Evolutionary conservation across 495 filamentous ascomycete genomes (phyloP).

Genomic region (Podospora conica): DNA sequence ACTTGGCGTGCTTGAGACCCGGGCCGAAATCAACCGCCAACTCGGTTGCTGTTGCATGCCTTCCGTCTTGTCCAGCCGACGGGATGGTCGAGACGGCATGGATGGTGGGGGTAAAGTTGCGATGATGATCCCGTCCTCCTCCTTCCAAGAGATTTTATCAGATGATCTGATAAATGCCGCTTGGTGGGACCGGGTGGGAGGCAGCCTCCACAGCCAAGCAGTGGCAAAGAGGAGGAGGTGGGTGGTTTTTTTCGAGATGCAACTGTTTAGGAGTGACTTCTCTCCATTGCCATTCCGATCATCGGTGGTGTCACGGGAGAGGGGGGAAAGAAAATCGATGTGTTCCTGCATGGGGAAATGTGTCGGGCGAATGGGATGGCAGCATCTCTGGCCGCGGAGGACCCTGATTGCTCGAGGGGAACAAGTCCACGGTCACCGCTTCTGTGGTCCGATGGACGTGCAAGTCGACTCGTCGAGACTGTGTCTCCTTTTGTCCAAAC

Average conservation of each 20-base stretch:
- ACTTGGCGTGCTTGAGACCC: neutral
- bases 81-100: neutral
- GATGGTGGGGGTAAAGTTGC: neutral
- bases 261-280: neutral
- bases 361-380: slow-evolving; percentile 1
- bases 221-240: neutral
- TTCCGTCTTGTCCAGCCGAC: neutral
- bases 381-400: neutral
- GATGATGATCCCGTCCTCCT: neutral
- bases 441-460: neutral
- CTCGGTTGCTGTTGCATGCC: neutral
- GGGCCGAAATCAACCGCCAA: neutral
- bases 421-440: slow-evolving; percentile 1
- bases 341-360: slow-evolving; percentile 4
- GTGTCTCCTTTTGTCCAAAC: neutral
- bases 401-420: slow-evolving; percentile 1
- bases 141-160: neutral
- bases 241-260: neutral
- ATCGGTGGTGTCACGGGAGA: neutral
- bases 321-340: neutral
- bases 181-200: neutral
- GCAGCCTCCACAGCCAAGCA: neutral
- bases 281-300: neutral
- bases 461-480: neutral
- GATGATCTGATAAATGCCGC: neutral